phyloP scores from a whole-genome alignment of 2,329 filamentous ascomycete species.

The Calycina herbarum region DNA sequence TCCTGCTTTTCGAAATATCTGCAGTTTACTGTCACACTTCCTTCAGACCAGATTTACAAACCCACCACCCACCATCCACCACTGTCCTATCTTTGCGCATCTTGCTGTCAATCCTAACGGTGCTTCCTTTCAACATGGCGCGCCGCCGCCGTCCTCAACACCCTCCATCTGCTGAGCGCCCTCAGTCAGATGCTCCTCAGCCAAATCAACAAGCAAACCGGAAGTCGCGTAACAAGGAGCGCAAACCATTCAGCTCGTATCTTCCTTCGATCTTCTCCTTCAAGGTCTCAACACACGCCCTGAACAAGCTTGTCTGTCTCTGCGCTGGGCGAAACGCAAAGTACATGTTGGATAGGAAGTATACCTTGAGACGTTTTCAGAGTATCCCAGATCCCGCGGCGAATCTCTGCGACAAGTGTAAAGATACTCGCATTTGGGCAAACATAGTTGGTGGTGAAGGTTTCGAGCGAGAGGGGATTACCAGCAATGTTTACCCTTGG shows the following conservation, averaged over 20 bases:
- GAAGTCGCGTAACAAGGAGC: not conserved
- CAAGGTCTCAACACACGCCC: not conserved
- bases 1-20: not conserved
- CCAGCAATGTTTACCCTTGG: slow-evolving; percentile 16
- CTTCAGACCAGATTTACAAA: not conserved
- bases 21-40: not conserved
- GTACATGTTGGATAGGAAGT: slow-evolving; percentile 16
- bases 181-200: not conserved
- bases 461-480: not conserved
- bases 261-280: not conserved
- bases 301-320: slow-evolving; percentile 19
- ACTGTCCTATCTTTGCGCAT: not conserved
- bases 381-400: slow-evolving; percentile 4
- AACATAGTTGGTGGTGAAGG: slow-evolving; percentile 20
- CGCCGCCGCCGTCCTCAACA: not conserved
- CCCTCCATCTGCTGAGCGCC: not conserved
- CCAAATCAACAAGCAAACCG: not conserved
- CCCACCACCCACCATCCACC: not conserved
- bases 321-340: slow-evolving; percentile 17
- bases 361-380: slow-evolving; percentile 6
- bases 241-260: not conserved
- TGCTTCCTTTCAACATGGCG: not conserved
- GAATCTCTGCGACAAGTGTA: not conserved
- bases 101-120: not conserved
- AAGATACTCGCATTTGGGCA: slow-evolving; percentile 17